Evolutionary conservation across 495 filamentous ascomycete species (phyloP), one percentile per base, ranked within the genome.

Genomic region (Trichoderma asperelloides): DNA sequence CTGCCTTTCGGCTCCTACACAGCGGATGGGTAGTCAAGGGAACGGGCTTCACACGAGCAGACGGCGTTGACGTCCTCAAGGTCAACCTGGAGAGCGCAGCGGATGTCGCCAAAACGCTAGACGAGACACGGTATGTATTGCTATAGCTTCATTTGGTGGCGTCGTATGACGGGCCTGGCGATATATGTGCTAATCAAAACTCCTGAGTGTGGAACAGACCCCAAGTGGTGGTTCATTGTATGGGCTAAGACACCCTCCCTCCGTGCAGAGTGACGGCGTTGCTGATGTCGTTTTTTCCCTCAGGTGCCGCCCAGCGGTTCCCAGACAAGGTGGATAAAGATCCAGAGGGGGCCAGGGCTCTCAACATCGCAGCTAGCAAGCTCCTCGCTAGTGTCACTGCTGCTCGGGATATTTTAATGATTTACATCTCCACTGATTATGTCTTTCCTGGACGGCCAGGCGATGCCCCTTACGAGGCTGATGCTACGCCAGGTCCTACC

Each of bases 361-460:
- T 96, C 69, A 97, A 97, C 73, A 85, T 94, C 30, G 83, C 86
- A 5, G 88, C 91, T 12, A 86, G 90, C 18, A 79, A 81, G 39
- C 71, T 73, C 25, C 85, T 97, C 23, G 92, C 93, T 23, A 76
- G 83, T 37, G 79, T 87, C 40, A 89, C 90, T 71, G 82, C 86
- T 21, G 70, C 78, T 18, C 84, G 86, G 13, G 76, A 76, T n/a
- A 86, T 88, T 69, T 74, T 96, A 63, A 81, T 96, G 39, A 86
- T 97, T 74, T 96, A 96, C 81, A 96, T 97, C 74, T 95, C 91
- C 0, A 96, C 93, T 49, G 93, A 97, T 79, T 97, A 97, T 75
- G 92, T 97, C 55, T 97, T 97, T 73, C 79, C 92, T 1, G 93
- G 93, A 18, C 81, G 71, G 23, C 88, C 87, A 39, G 90, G 92